Evolutionary conservation across 1,139 yeast genomes (phyloP).

Genomic region (Nematodospora anomalae): DNA sequence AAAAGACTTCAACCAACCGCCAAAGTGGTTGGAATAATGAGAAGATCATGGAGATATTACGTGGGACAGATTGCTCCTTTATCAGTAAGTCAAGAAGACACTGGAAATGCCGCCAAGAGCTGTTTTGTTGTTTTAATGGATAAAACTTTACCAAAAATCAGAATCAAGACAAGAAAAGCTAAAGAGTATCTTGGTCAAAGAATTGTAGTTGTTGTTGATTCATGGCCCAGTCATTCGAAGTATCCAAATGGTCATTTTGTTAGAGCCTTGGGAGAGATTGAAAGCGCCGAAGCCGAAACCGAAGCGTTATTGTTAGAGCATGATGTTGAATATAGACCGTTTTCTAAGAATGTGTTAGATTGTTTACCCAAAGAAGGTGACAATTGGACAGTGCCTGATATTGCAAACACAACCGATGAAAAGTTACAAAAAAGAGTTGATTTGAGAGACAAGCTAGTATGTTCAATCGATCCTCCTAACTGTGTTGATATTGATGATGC

Average conservation of each 20-base stretch:
- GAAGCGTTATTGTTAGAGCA: slow-evolving; percentile 92
- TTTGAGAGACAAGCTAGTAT: slow-evolving; percentile 82
- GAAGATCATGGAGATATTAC: slow-evolving; percentile 94
- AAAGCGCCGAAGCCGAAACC: slow-evolving; percentile 92
- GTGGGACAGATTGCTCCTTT: slow-evolving; percentile 92
- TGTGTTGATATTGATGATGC: slow-evolving; percentile 99
- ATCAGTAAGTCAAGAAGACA: slow-evolving; percentile 59
- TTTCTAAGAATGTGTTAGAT: slow-evolving; percentile 85
- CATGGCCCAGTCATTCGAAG: slow-evolving; percentile 84
- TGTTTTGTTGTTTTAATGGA: slow-evolving; percentile 91
- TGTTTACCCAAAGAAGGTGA: slow-evolving; percentile 94
- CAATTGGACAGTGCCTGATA: slow-evolving; percentile 83
- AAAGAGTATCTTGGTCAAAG: slow-evolving; percentile 80
- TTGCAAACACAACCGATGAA: slow-evolving; percentile 57
- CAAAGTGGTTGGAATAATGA: slow-evolving; percentile 79
- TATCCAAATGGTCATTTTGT: slow-evolving; percentile 96
- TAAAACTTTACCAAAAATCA: slow-evolving; percentile 78
- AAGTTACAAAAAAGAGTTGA: slow-evolving; percentile 71
- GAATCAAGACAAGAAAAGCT: slow-evolving; percentile 87
- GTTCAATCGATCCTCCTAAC: slow-evolving; percentile 96
- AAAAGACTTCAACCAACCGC: slow-evolving; percentile 83
- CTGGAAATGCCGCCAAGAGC: slow-evolving; percentile 63
- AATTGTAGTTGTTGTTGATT: slow-evolving; percentile 87
- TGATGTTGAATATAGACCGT: slow-evolving; percentile 95
- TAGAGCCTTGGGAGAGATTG: slow-evolving; percentile 83